phyloP scores from a whole-genome alignment of 129 eudicot genomes.

The Dittrichia graveolens region DNA sequence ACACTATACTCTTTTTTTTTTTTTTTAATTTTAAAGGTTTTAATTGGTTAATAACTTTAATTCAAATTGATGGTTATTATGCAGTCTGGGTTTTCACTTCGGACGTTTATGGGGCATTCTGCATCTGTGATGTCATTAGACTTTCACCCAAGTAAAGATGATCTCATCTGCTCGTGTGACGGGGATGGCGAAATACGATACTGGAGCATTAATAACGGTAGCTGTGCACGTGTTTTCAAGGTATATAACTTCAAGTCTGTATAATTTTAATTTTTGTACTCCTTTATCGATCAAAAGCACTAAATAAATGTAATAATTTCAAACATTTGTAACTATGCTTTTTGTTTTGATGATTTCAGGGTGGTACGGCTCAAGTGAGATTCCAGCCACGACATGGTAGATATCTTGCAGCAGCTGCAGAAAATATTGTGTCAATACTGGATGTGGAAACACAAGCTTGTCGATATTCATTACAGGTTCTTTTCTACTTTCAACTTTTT shows the following conservation, averaged over 20 bases:
- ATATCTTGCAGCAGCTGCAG: conserved; percentile 95
- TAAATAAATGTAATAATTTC: neutral
- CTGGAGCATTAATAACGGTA: conserved; percentile 85
- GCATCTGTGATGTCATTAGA: conserved; percentile 90
- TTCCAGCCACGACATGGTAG: conserved; percentile 96
- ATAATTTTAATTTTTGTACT: too few relatives aligned
- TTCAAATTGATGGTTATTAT: neutral
- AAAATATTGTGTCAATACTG: conserved; percentile 80
- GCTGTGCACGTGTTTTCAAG: conserved; percentile 78
- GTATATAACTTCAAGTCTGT: conserved; percentile 30
- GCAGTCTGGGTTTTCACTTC: conserved; percentile 86
- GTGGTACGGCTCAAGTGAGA: conserved; percentile 77
- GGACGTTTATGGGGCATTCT: conserved; percentile 89
- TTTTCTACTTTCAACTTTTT: neutral
- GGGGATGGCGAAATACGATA: conserved; percentile 95
- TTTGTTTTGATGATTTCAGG: conserved; percentile 40
- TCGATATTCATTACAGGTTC: conserved; percentile 67
- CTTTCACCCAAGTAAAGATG: conserved; percentile 89
- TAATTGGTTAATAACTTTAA: neutral
- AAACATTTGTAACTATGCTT: neutral
- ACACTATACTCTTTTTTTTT: too few relatives aligned
- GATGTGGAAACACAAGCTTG: conserved; percentile 85
- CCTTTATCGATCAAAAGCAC: neutral
- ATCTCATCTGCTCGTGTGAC: conserved; percentile 93
- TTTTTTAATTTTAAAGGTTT: neutral